Conservation (phyloP, 352 stramenopile genomes). For the Hyaloperonospora brassicae region DNA sequence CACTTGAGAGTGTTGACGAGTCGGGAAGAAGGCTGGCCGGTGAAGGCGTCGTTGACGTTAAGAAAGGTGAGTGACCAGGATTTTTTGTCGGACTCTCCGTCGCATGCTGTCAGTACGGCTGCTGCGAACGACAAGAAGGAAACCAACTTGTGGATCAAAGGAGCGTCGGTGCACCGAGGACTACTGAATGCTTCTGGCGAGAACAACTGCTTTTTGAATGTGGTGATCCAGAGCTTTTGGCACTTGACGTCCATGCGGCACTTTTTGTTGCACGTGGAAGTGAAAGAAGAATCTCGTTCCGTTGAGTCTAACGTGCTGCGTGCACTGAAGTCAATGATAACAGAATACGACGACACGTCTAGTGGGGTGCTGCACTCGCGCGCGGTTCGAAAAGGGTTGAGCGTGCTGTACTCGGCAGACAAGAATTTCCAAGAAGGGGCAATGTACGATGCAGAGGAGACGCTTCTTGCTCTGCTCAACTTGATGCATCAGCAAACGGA, state of each 20-base stretch:
- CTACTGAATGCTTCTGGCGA: slow-evolving; percentile 73
- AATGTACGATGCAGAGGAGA: slow-evolving; percentile 86
- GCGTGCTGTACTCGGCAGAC: slow-evolving; percentile 71
- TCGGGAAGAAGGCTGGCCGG: slow-evolving; percentile 23
- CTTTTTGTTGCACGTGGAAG: slow-evolving; percentile 78
- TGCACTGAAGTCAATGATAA: slow-evolving; percentile 75
- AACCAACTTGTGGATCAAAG: slow-evolving; percentile 73
- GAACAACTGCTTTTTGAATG: slow-evolving; percentile 89
- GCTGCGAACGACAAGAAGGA: slow-evolving; percentile 42
- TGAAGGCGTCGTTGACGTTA: slow-evolving; percentile 19
- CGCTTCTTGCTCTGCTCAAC: slow-evolving; percentile 72
- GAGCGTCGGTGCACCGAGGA: slow-evolving; percentile 70
- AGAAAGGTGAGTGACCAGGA: slow-evolving; percentile 26
- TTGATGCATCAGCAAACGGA: slow-evolving; percentile 84
- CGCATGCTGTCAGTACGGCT: slow-evolving; percentile 9
- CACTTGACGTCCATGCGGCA: slow-evolving; percentile 83
- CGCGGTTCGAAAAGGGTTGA: slow-evolving; percentile 75
- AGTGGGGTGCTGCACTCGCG: slow-evolving; percentile 70
- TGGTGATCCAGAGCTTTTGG: slow-evolving; percentile 89
- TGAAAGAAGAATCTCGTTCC: slow-evolving; percentile 61
- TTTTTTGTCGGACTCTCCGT: slow-evolving; percentile 15
- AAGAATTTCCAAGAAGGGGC: slow-evolving; percentile 82
- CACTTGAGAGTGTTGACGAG: slow-evolving; percentile 48
- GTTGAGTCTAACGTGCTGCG: slow-evolving; percentile 73
- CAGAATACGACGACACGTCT: slow-evolving; percentile 76